phyloP scores from a whole-genome alignment of 768 basidiomycete species.

The Cantharellus cinnabarinus region DNA sequence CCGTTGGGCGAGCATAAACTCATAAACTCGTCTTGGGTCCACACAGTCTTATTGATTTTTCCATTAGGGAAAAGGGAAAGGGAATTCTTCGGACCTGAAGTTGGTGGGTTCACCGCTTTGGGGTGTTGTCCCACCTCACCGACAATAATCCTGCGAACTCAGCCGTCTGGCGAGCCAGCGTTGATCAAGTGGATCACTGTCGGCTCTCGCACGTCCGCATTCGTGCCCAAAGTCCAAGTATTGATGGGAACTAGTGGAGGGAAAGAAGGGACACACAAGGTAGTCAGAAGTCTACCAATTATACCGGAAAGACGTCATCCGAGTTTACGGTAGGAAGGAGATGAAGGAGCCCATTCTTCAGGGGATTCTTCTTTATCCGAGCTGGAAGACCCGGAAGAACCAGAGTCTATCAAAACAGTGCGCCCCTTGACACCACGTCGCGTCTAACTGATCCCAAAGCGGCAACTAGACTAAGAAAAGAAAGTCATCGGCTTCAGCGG shows the following conservation, averaged over 20 bases:
- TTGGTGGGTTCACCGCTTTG: slow-evolving; percentile 17
- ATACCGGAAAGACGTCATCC: no score
- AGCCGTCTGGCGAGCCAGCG: slow-evolving; percentile 52
- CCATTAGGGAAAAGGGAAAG: slow-evolving; percentile 38
- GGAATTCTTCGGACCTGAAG: slow-evolving; percentile 24
- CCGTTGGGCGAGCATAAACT: slow-evolving; percentile 31
- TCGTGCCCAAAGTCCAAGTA: slow-evolving; percentile 39
- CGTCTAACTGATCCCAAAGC: no score
- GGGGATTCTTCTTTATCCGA: no score
- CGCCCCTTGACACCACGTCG: no score
- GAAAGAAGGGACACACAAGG: neutral
- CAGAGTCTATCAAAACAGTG: no score
- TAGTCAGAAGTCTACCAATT: neutral
- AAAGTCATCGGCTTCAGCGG: no score
- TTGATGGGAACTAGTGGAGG: neutral
- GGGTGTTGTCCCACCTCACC: slow-evolving; percentile 10
- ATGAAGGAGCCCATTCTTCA: no score
- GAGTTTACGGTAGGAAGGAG: no score
- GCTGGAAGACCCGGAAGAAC: no score
- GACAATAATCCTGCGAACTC: neutral
- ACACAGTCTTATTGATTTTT: neutral
- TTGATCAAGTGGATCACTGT: slow-evolving; percentile 58
- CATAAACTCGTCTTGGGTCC: neutral
- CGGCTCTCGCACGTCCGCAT: slow-evolving; percentile 59
- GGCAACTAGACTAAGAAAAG: no score